These are phyloP conservation scores for Vitis hybrid DNA, from an alignment of 177 flowering plant genomes.

Conservation along the genomic window DNA sequence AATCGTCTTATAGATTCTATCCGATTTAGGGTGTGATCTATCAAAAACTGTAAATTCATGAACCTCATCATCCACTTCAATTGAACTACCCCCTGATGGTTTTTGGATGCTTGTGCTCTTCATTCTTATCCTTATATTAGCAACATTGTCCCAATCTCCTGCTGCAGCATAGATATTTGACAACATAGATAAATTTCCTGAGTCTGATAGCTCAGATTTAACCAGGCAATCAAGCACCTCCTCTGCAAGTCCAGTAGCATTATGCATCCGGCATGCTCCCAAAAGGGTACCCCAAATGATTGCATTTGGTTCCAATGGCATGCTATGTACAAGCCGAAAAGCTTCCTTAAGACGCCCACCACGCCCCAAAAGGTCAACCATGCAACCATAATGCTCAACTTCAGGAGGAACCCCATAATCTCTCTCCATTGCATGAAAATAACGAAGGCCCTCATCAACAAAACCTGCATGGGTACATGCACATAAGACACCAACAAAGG, in stretches of 20 bases:
- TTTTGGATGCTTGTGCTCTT: constrained; percentile 40
- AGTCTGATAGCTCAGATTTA: constrained; percentile 45
- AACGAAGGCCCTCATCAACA: constrained; percentile 48
- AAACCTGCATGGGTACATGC: constrained; percentile 82
- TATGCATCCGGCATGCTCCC: constrained; percentile 77
- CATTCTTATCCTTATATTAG: constrained; percentile 55
- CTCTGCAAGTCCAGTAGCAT: constrained; percentile 54
- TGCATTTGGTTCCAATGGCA: constrained; percentile 87
- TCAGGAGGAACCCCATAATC: constrained; percentile 59
- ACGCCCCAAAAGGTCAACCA: constrained; percentile 85
- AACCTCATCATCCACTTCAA: constrained; percentile 59
- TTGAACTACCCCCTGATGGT: constrained; percentile 63
- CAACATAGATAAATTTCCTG: constrained; percentile 53
- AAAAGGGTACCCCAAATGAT: constrained; percentile 84
- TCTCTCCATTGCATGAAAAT: constrained; percentile 59
- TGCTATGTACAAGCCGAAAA: constrained; percentile 46
- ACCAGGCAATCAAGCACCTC: constrained; percentile 44
- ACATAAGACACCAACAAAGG: constrained; percentile 72
- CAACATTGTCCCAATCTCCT: constrained; percentile 61
- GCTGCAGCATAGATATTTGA: constrained; percentile 73
- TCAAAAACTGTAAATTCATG: constrained; percentile 70
- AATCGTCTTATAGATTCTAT: constrained; percentile 58
- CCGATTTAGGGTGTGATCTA: constrained; percentile 56
- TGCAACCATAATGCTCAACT: constrained; percentile 87
- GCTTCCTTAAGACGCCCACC: constrained; percentile 78